Conservation (phyloP, 306 rosid species). For the Hippophae tibetana region DNA sequence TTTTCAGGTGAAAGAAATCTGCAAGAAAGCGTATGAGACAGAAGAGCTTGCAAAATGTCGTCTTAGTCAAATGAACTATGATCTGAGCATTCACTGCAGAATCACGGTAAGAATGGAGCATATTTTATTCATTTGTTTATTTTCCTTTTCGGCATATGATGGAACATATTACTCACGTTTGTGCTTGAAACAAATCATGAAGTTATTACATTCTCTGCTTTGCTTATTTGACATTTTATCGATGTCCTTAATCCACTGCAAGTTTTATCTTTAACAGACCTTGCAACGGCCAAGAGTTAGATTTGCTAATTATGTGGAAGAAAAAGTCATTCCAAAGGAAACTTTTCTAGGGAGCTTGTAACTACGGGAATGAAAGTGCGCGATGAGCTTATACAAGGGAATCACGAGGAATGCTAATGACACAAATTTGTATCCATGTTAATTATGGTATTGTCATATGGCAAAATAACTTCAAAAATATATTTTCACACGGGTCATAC, state of each 20-base stretch:
- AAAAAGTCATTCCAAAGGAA: constrained; percentile 28
- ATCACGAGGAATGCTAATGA: no score
- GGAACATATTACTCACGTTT: no score
- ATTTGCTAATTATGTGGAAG: constrained; percentile 44
- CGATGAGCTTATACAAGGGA: neutral
- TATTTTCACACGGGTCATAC: no score
- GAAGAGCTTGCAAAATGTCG: constrained; percentile 53
- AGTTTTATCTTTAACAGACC: constrained; percentile 31
- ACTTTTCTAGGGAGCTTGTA: constrained; percentile 3
- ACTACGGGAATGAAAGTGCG: neutral
- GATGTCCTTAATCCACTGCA: neutral
- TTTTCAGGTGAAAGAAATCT: constrained; percentile 62
- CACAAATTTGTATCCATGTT: no score
- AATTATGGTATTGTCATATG: no score
- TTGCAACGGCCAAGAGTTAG: constrained; percentile 58
- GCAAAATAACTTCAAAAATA: no score
- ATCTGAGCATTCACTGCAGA: constrained; percentile 65
- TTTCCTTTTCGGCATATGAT: neutral
- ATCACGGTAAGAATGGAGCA: constrained; percentile 30
- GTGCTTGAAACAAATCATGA: no score
- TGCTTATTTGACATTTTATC: neutral
- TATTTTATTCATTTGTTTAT: neutral
- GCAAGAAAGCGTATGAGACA: constrained; percentile 54
- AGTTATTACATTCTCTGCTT: neutral
- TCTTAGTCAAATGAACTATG: constrained; percentile 49